These are phyloP conservation scores for Fragaria nilgerrensis DNA, from an alignment of 306 rosid genomes.

Conservation along the genomic window DNA sequence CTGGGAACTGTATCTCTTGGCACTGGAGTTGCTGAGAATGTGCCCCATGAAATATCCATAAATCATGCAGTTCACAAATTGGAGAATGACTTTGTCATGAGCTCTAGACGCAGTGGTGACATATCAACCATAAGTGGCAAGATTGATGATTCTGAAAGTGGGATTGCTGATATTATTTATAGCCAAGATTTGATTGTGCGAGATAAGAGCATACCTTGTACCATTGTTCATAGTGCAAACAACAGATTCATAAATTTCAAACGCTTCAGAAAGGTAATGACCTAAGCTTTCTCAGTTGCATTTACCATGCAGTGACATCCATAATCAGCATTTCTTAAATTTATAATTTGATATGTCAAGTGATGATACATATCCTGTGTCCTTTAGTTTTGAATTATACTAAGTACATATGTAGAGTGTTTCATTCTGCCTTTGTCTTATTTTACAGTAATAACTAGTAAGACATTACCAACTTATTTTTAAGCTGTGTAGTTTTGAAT, in stretches of 20 bases:
- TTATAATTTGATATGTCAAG: not conserved
- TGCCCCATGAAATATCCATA: conserved; percentile 15
- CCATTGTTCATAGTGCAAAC: conserved; percentile 33
- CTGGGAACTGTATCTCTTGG: conserved; percentile 30
- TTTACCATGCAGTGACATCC: not conserved
- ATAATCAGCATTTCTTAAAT: not conserved
- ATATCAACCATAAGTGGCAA: conserved; percentile 42
- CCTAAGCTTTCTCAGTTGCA: conserved; percentile 19
- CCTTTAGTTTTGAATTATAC: not conserved
- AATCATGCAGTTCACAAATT: conserved; percentile 20
- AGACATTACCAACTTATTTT: not conserved
- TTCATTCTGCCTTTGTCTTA: not conserved
- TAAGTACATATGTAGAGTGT: not conserved
- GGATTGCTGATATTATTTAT: conserved; percentile 47
- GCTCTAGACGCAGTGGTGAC: conserved; percentile 30
- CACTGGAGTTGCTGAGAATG: conserved; percentile 28
- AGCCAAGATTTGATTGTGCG: conserved; percentile 65
- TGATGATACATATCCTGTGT: not conserved
- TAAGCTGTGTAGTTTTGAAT: conserved; percentile 2
- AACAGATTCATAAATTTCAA: conserved; percentile 57
- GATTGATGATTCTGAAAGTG: conserved; percentile 45
- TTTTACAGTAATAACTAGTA: not conserved
- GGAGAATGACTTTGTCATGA: conserved; percentile 22
- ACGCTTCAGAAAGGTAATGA: conserved; percentile 74
- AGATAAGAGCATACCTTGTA: conserved; percentile 27